A percentile compares a stretch with the other conserved stretches of the same genome.
These are phyloP conservation scores for Chloromonas sp. DNA, from an alignment of 163 green algal genomes.

Conservation along the genomic window DNA sequence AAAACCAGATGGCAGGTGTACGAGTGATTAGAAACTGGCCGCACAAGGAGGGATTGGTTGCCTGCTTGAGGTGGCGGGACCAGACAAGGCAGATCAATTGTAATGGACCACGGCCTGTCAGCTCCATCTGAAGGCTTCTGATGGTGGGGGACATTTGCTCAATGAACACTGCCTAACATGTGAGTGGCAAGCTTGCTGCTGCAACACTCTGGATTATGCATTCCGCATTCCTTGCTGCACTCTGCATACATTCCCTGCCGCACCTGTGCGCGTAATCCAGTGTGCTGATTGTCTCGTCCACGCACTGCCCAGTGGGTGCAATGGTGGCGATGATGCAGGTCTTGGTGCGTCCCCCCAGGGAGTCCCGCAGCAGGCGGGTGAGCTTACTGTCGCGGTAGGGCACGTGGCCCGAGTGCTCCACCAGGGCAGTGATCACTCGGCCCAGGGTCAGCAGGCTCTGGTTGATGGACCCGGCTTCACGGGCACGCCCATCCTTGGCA, in stretches of 20 bases:
- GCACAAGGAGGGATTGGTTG: too few relatives aligned
- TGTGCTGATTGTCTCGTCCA: slow-evolving; percentile 70
- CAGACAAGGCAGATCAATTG: too few relatives aligned
- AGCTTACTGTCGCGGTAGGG: slow-evolving; percentile 92
- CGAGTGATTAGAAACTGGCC: too few relatives aligned
- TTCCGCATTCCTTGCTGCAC: too few relatives aligned
- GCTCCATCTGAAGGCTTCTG: too few relatives aligned
- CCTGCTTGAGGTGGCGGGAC: too few relatives aligned
- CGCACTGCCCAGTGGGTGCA: slow-evolving; percentile 70
- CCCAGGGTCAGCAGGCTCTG: slow-evolving; percentile 95
- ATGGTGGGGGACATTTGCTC: too few relatives aligned
- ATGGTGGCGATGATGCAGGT: slow-evolving; percentile 99
- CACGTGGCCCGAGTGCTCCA: slow-evolving; percentile 79
- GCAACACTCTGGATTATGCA: too few relatives aligned
- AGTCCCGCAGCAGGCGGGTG: slow-evolving; percentile 93
- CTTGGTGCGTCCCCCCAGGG: slow-evolving; percentile 93
- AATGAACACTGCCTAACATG: too few relatives aligned
- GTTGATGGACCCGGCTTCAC: slow-evolving; percentile 87
- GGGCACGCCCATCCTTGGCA: slow-evolving; percentile 46
- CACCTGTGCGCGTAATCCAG: slow-evolving; percentile 87
- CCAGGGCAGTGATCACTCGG: slow-evolving; percentile 63
- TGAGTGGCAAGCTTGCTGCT: too few relatives aligned
- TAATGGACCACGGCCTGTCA: too few relatives aligned
- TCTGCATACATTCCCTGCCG: neutral
- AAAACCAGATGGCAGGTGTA: too few relatives aligned